A percentile compares a stretch with the other conserved stretches of the same genome.
Evolutionary conservation across 2,329 filamentous ascomycete genomes (phyloP).

Genomic region (Cryphonectria parasitica): DNA sequence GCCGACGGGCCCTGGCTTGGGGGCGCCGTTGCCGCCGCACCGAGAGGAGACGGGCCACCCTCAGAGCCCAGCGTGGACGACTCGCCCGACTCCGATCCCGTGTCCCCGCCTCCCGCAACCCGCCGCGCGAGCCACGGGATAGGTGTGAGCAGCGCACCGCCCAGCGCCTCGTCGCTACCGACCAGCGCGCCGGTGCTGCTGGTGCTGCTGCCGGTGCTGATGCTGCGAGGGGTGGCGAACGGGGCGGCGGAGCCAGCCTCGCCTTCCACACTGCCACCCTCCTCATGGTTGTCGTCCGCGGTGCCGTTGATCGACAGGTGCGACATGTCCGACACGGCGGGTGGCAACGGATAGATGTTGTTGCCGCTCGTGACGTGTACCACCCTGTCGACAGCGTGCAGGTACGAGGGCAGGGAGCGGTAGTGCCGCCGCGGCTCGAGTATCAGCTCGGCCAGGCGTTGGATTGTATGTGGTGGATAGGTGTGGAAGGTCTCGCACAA

Average conservation of each 20-base stretch:
- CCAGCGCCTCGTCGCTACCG: slow-evolving; percentile 85
- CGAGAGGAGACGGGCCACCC: slow-evolving; percentile 24
- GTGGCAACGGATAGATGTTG: slow-evolving; percentile 81
- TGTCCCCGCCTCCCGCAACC: slow-evolving; percentile 35
- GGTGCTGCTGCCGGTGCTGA: slow-evolving; percentile 37
- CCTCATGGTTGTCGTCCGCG: slow-evolving; percentile 43
- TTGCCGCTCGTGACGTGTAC: slow-evolving; percentile 85
- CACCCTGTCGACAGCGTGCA: slow-evolving; percentile 88
- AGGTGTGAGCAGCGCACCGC: slow-evolving; percentile 87
- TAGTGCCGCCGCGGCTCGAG: slow-evolving; percentile 79
- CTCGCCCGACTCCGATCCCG: slow-evolving; percentile 26
- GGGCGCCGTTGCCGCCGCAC: not conserved
- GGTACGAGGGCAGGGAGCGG: slow-evolving; percentile 77
- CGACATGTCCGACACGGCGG: slow-evolving; percentile 62
- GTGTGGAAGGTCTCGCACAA: slow-evolving; percentile 69
- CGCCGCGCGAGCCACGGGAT: slow-evolving; percentile 79
- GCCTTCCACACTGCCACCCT: slow-evolving; percentile 38
- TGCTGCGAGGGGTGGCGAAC: slow-evolving; percentile 47
- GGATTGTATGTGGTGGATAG: slow-evolving; percentile 88
- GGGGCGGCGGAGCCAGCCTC: slow-evolving; percentile 20
- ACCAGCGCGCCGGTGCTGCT: slow-evolving; percentile 39
- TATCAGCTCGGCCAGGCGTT: slow-evolving; percentile 87
- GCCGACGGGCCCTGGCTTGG: slow-evolving; percentile 4
- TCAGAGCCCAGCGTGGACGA: slow-evolving; percentile 25
- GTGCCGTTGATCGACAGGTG: slow-evolving; percentile 65